Percentiles rank a stretch among this genome's conserved stretches.
Conservation (phyloP, 1,284 basidiomycete species). For the Ganoderma meredithae region DNA sequence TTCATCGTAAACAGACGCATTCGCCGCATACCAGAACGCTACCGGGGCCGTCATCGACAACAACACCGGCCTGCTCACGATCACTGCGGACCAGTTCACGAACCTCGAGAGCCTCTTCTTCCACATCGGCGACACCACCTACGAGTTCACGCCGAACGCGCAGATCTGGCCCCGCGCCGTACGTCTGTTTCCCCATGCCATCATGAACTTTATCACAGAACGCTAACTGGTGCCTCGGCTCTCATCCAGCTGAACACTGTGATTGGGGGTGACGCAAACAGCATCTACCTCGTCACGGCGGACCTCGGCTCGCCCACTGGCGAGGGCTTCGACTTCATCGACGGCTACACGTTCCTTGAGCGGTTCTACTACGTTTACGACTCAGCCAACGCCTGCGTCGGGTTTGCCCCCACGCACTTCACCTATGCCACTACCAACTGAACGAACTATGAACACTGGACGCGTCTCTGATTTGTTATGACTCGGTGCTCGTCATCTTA, state of each 20-base stretch:
- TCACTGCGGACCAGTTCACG: conserved; percentile 34
- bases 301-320: conserved; percentile 35
- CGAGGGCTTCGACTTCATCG: conserved; percentile 41
- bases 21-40: conserved; percentile 31
- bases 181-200: conserved; percentile 8
- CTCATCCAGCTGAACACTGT: conserved; percentile 38
- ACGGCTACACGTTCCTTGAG: conserved; percentile 39
- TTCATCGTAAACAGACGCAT: conserved; percentile 29
- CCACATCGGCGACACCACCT: conserved; percentile 35
- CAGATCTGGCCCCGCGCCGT: conserved; percentile 40
- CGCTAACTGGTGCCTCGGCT: too few species aligned
- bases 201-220: too few species aligned
- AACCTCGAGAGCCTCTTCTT: conserved; percentile 40
- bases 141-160: conserved; percentile 39
- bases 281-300: conserved; percentile 39
- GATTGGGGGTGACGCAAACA: conserved; percentile 38
- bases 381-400: conserved; percentile 47
- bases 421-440: conserved; percentile 50
- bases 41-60: conserved; percentile 36
- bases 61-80: conserved; percentile 35
- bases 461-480: neutral
- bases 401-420: conserved; percentile 51
- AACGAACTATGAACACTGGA: conserved; percentile 6
- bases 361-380: conserved; percentile 40
- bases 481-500: neutral